Evolutionary conservation across 2,329 filamentous ascomycete species (phyloP).

Genomic region (Phialophora expanda): DNA sequence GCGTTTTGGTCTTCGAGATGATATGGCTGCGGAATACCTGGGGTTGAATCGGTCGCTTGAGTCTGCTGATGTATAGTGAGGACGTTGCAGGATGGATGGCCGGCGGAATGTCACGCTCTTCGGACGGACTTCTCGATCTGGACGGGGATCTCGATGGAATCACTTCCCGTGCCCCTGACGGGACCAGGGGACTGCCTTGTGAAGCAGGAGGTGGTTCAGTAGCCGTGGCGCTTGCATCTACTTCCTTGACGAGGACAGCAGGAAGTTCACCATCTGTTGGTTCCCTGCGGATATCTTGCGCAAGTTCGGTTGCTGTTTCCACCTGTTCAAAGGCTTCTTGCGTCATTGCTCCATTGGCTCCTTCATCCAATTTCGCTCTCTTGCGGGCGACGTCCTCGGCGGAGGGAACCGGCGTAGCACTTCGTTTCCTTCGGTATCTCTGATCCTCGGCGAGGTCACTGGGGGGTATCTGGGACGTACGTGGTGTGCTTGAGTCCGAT

Average conservation of each 20-base stretch:
- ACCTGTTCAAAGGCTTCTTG: slow-evolving; percentile 38
- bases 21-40: slow-evolving; percentile 72
- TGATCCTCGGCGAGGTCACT: slow-evolving; percentile 56
- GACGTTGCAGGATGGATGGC: slow-evolving; percentile 73
- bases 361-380: slow-evolving; percentile 55
- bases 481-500: slow-evolving; percentile 19
- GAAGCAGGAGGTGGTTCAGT: not conserved
- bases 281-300: slow-evolving; percentile 34
- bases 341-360: slow-evolving; percentile 25
- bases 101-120: slow-evolving; percentile 55
- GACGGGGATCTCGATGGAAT: slow-evolving; percentile 19
- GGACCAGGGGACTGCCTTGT: not conserved
- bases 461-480: slow-evolving; percentile 20
- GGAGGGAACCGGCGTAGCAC: slow-evolving; percentile 64
- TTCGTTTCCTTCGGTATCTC: slow-evolving; percentile 71
- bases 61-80: slow-evolving; percentile 85
- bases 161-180: not conserved
- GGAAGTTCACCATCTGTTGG: not conserved
- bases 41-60: slow-evolving; percentile 83
- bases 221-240: slow-evolving; percentile 43
- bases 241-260: slow-evolving; percentile 36
- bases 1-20: slow-evolving; percentile 67
- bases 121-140: slow-evolving; percentile 40
- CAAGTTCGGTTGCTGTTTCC: slow-evolving; percentile 29
- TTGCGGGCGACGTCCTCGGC: slow-evolving; percentile 62